Conservation (phyloP, 2,329 filamentous ascomycete species). For the Knufia fluminis region DNA sequence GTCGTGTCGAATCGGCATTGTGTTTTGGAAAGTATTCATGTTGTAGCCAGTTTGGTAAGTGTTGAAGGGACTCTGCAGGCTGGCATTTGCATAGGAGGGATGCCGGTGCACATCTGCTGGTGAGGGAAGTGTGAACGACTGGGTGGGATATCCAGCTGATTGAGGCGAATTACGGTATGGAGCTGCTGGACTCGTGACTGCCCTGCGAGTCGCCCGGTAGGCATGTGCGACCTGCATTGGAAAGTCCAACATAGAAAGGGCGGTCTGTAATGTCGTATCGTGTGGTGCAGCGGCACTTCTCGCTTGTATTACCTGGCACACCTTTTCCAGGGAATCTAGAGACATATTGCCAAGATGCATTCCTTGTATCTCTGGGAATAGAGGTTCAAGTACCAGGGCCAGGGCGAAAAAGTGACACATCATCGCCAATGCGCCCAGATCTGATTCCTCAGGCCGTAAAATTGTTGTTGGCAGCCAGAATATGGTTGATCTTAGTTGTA, state of each 20-base stretch:
- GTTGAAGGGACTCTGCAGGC: conserved; percentile 24
- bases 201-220: conserved; percentile 59
- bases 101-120: conserved; percentile 28
- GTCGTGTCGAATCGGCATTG: conserved; percentile 29
- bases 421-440: conserved; percentile 69
- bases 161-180: conserved; percentile 20
- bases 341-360: conserved; percentile 79
- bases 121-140: conserved; percentile 31
- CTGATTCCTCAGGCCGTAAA: conserved; percentile 65
- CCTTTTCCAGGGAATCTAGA: conserved; percentile 74
- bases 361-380: conserved; percentile 84
- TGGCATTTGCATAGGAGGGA: conserved; percentile 23
- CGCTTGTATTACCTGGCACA: conserved; percentile 63
- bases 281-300: conserved; percentile 54
- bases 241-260: conserved; percentile 60
- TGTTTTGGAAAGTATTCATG: conserved; percentile 26
- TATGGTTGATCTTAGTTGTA: conserved; percentile 80
- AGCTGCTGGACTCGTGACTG: conserved; percentile 14
- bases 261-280: conserved; percentile 51
- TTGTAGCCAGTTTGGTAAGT: conserved; percentile 26
- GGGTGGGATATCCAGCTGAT: conserved; percentile 27
- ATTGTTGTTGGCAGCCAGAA: conserved; percentile 90
- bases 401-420: conserved; percentile 88
- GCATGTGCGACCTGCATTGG: conserved; percentile 60
- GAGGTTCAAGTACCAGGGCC: conserved; percentile 75